Percentiles rank a stretch among this genome's conserved stretches.
Evolutionary conservation across 257 asterid species (phyloP).

Genomic region (Knoxia roxburghii): DNA sequence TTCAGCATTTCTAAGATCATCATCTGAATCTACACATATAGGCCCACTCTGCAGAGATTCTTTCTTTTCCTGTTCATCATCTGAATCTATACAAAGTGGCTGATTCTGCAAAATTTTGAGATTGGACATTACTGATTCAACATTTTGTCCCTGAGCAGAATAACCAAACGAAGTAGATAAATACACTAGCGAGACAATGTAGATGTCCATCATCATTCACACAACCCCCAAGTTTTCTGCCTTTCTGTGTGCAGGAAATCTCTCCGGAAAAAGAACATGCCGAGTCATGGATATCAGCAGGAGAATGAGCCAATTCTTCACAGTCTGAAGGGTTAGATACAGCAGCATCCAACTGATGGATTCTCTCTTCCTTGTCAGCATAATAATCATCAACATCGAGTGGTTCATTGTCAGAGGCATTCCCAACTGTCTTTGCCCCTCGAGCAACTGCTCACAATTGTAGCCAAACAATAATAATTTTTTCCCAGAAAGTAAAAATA

Average conservation of each 20-base stretch:
- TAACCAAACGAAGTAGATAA: slow-evolving; percentile 15
- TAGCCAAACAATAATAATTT: background rate
- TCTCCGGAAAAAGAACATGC: slow-evolving; percentile 22
- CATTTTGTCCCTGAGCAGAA: slow-evolving; percentile 1
- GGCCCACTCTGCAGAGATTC: slow-evolving; percentile 32
- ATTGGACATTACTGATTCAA: slow-evolving; percentile 12
- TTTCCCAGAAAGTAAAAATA: background rate
- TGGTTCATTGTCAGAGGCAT: slow-evolving; percentile 21
- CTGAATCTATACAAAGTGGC: slow-evolving; percentile 43
- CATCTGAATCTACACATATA: slow-evolving; percentile 46
- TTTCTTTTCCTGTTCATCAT: slow-evolving; percentile 36
- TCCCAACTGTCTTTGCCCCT: slow-evolving; percentile 23
- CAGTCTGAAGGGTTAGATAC: slow-evolving; percentile 16
- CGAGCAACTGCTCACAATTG: slow-evolving; percentile 34
- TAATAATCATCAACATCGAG: slow-evolving; percentile 34
- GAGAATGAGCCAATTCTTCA: slow-evolving; percentile 15
- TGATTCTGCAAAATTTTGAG: slow-evolving; percentile 38
- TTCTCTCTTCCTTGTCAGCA: slow-evolving; percentile 20
- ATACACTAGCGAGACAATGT: slow-evolving; percentile 22
- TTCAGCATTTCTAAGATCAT: slow-evolving; percentile 32
- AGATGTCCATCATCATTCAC: slow-evolving; percentile 31
- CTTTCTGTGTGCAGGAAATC: slow-evolving; percentile 22
- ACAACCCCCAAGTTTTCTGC: slow-evolving; percentile 25
- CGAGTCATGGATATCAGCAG: slow-evolving; percentile 19
- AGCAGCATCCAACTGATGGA: slow-evolving; percentile 14